phyloP scores from a whole-genome alignment of 768 basidiomycete species.

The Lentinula lateritia region DNA sequence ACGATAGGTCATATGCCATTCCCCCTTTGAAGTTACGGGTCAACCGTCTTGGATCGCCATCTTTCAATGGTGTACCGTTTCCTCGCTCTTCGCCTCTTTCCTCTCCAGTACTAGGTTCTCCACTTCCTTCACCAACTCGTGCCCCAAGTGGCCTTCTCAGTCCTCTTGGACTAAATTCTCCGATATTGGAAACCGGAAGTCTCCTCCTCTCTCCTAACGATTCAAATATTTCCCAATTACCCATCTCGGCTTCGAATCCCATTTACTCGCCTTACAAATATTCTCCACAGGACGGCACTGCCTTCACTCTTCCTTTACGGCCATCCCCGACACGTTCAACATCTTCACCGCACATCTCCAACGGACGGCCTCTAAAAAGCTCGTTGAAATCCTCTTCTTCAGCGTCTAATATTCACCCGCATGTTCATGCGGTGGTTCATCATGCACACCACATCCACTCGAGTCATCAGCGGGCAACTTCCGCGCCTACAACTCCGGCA shows the following conservation, averaged over 20 bases:
- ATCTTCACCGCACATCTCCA: slow-evolving; percentile 40
- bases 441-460: slow-evolving; percentile 11
- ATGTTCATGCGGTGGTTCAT: slow-evolving; percentile 18
- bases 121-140: background rate
- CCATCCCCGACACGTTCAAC: slow-evolving; percentile 24
- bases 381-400: slow-evolving; percentile 68
- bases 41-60: background rate
- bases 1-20: slow-evolving; percentile 5
- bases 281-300: slow-evolving; percentile 21
- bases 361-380: slow-evolving; percentile 83
- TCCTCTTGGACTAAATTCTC: background rate
- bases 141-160: slow-evolving; percentile 6
- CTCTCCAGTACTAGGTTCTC: slow-evolving; percentile 8
- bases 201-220: slow-evolving; percentile 14
- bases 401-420: slow-evolving; percentile 39
- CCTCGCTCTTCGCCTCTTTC: slow-evolving; percentile 9
- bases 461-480: slow-evolving; percentile 31
- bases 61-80: slow-evolving; percentile 13
- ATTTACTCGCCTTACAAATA: slow-evolving; percentile 39
- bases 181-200: slow-evolving; percentile 9
- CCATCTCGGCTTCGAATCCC: slow-evolving; percentile 9
- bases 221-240: slow-evolving; percentile 5
- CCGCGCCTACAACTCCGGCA: slow-evolving; percentile 56
- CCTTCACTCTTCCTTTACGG: slow-evolving; percentile 11
- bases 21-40: slow-evolving; percentile 17